A percentile compares a stretch with the other conserved stretches of the same genome.
Evolutionary conservation across 2,329 filamentous ascomycete species (phyloP).

Genomic region (Lasiodiplodia sp.): DNA sequence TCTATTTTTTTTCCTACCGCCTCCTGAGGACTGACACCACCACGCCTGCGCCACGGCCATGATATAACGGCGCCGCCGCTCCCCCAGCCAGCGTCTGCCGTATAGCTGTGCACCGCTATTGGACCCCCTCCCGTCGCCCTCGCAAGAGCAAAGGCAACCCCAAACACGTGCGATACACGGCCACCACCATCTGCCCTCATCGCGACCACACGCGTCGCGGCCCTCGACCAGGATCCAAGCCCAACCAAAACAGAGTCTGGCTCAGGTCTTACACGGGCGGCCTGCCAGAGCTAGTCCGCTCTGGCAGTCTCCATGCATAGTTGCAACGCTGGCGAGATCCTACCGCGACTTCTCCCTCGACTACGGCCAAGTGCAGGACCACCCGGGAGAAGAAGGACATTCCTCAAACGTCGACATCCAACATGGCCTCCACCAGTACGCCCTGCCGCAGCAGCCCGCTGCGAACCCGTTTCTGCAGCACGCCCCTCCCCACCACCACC

Average conservation of each 20-base stretch:
- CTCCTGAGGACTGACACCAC: conserved; percentile 26
- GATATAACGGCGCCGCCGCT: conserved; percentile 45
- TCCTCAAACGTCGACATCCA: conserved; percentile 52
- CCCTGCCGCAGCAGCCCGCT: conserved; percentile 37
- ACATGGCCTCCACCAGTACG: conserved; percentile 49
- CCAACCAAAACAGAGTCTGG: conserved; percentile 35
- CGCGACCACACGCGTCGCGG: conserved; percentile 43
- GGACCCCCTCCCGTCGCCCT: conserved; percentile 43
- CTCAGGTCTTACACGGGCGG: conserved; percentile 53
- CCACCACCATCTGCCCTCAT: conserved; percentile 44
- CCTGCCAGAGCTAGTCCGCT: conserved; percentile 58
- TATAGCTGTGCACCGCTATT: conserved; percentile 46
- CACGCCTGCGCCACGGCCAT: conserved; percentile 38
- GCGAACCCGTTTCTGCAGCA: conserved; percentile 38
- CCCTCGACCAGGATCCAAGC: conserved; percentile 14
- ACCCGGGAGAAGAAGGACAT: conserved; percentile 52
- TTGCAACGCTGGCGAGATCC: conserved; percentile 59
- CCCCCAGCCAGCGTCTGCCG: conserved; percentile 38
- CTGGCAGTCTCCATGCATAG: conserved; percentile 60
- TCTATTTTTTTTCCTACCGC: conserved; percentile 33
- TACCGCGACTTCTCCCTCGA: conserved; percentile 56
- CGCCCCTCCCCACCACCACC: conserved; percentile 34
- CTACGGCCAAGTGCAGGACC: conserved; percentile 51
- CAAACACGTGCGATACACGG: conserved; percentile 52
- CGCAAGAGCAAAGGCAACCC: conserved; percentile 42